Base-by-base conservation (phyloP, 192 early-diverging fungal species). In the Jimgerdemannia flammicorona region DNA sequence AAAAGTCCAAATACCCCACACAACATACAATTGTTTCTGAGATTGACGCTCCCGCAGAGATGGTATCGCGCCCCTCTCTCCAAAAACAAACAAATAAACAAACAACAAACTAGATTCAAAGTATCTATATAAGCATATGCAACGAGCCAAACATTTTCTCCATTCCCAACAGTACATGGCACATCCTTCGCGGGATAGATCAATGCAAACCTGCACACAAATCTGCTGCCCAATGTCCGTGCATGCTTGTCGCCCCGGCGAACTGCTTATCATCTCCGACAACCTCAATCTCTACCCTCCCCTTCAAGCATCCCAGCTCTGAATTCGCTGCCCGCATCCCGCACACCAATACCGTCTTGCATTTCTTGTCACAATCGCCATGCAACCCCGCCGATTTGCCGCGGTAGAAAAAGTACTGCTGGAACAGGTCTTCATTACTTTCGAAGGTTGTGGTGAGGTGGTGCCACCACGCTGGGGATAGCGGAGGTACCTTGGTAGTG, bases 381-480 rank as follows among this genome's bases (percentile, higher is more conserved):
- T 44, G 17, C 3, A 59, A 42, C 6, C 77, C 77, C 18, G 83
- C 77, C 59, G 83, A 84, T 71, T 85, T 85, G 44, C 64, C 70
- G 43, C 82, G 77, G 73, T 76, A 84, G 1, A 59, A 74, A 70
- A 77, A 83, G 74, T 85, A 87, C 44, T 84, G 70, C 19, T 87
- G 71, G 71, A 87, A 87, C 18, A 72, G 69, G 2, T 70, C 68
- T 18, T 80, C 44, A 19, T 68, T 76, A 17, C 69, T 70, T 70
- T 87, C 86, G 64, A 87, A 84, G 8, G 70, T 71, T 3, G 54
- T 72, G 18, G 86, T 87, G 8, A 87, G 84, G 40, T 85, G 80
- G 44, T 87, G 86, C 86, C 86, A 87, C 86, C 86, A 87, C 40
- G 72, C 74, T 0, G 86, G 77, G 7, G 77, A 75, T 29, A 88